A percentile compares a stretch with the other conserved stretches of the same genome.
These are phyloP conservation scores for Thelonectria rubi DNA, from an alignment of 2,329 filamentous ascomycete species.

Conservation along the genomic window DNA sequence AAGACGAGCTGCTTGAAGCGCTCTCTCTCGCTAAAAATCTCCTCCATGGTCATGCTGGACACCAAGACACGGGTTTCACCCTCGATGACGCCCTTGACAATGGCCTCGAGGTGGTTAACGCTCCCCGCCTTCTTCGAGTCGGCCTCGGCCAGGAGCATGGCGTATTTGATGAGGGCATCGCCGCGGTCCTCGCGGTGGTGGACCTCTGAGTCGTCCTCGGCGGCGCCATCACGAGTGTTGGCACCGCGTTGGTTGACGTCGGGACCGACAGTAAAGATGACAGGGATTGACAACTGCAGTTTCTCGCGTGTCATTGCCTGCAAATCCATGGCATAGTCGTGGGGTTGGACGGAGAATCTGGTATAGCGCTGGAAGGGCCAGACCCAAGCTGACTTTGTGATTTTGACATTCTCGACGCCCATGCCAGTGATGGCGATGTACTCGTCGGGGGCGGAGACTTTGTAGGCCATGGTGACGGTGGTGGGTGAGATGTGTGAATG, in stretches of 20 bases:
- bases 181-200: slow-evolving; percentile 59
- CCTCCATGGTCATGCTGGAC: slow-evolving; percentile 91
- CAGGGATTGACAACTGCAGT: slow-evolving; percentile 81
- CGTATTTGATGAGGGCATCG: slow-evolving; percentile 81
- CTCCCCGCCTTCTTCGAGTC: slow-evolving; percentile 60
- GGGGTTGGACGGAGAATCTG: slow-evolving; percentile 71
- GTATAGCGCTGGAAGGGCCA: slow-evolving; percentile 74
- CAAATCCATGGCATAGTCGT: slow-evolving; percentile 83
- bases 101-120: slow-evolving; percentile 72
- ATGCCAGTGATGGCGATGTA: slow-evolving; percentile 90
- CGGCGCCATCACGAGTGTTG: slow-evolving; percentile 45
- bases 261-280: slow-evolving; percentile 87
- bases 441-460: slow-evolving; percentile 77
- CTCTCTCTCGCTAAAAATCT: slow-evolving; percentile 82
- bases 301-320: slow-evolving; percentile 93
- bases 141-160: slow-evolving; percentile 79
- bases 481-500: not conserved
- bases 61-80: slow-evolving; percentile 87
- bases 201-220: slow-evolving; percentile 31
- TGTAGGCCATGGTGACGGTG: slow-evolving; percentile 63
- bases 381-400: slow-evolving; percentile 80
- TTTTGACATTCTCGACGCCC: slow-evolving; percentile 76
- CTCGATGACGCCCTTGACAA: slow-evolving; percentile 90
- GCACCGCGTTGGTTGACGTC: slow-evolving; percentile 70
- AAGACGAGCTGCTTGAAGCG: slow-evolving; percentile 81